Conservation (phyloP, 495 filamentous ascomycete genomes). For the Amphirosellinia nigrospora region DNA sequence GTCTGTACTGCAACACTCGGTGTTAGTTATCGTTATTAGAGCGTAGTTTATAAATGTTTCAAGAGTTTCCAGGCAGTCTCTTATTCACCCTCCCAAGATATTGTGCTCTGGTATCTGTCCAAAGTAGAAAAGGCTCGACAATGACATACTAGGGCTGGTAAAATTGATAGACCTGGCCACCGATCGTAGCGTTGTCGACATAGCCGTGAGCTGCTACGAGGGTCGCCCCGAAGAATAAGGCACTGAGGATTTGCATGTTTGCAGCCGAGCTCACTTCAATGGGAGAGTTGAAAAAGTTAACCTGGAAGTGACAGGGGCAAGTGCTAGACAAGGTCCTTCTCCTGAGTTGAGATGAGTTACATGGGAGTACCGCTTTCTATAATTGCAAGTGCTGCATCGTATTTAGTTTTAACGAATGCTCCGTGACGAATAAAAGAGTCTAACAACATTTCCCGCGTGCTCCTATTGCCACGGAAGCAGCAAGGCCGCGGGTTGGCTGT, state of each 20-base stretch:
- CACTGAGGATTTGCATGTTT: conserved; percentile 43
- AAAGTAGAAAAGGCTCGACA: no score
- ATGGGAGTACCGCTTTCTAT: background rate
- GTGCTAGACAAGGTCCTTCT: background rate
- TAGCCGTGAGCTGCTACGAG: conserved; percentile 68
- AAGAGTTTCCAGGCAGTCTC: no score
- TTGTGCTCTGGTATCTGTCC: no score
- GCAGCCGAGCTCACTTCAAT: background rate
- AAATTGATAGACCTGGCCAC: conserved; percentile 45
- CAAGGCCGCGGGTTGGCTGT: background rate
- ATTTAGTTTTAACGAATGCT: background rate
- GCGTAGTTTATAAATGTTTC: no score
- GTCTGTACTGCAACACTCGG: conserved; percentile 35
- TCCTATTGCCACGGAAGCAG: conserved; percentile 10
- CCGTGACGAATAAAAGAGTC: background rate
- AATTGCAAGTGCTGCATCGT: background rate
- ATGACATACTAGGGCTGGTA: conserved; percentile 50
- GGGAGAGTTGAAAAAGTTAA: background rate
- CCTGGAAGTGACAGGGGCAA: background rate
- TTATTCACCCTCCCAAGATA: no score
- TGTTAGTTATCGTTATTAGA: background rate
- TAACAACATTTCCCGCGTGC: background rate
- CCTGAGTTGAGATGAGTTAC: background rate
- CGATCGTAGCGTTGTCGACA: conserved; percentile 58
- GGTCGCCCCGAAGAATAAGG: conserved; percentile 55